Evolutionary conservation across 2,329 filamentous ascomycete genomes (phyloP).

Genomic region (Penicillium polonicum): DNA sequence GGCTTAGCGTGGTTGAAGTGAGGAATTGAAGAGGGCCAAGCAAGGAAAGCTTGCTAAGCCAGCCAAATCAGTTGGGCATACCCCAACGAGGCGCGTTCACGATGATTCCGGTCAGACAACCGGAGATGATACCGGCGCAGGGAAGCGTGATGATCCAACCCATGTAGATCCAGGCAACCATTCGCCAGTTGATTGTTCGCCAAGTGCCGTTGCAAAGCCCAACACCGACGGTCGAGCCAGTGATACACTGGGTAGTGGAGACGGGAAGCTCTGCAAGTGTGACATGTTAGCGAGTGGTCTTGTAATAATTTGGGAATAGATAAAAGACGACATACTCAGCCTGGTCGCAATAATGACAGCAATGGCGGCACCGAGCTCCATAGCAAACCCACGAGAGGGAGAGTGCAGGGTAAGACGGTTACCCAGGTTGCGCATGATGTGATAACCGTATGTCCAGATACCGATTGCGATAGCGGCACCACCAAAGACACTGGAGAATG

Average conservation of each 20-base stretch:
- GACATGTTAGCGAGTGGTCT: background rate
- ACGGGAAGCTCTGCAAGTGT: constrained; percentile 24
- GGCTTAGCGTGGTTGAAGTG: background rate
- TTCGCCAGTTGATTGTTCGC: constrained; percentile 47
- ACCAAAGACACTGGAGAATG: constrained; percentile 43
- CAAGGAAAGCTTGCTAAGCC: background rate
- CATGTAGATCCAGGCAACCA: constrained; percentile 45
- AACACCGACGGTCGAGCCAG: constrained; percentile 37
- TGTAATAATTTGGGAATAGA: background rate
- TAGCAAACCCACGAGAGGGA: constrained; percentile 33
- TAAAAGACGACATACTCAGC: constrained; percentile 24
- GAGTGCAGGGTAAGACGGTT: constrained; percentile 46
- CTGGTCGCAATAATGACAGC: constrained; percentile 39
- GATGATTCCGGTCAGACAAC: background rate
- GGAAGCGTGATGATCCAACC: constrained; percentile 50
- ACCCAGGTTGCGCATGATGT: constrained; percentile 43
- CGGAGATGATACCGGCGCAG: constrained; percentile 39
- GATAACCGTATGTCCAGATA: constrained; percentile 44
- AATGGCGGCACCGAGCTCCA: constrained; percentile 45
- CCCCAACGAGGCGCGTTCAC: background rate
- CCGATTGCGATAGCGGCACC: constrained; percentile 42
- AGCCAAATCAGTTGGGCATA: background rate
- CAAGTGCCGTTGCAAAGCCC: constrained; percentile 37
- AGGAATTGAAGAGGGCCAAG: background rate
- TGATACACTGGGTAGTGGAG: constrained; percentile 41